Percentiles rank a stretch among this genome's conserved stretches.
phyloP scores from a whole-genome alignment of 139 green algal species.

The Monoraphidium neglectum region DNA sequence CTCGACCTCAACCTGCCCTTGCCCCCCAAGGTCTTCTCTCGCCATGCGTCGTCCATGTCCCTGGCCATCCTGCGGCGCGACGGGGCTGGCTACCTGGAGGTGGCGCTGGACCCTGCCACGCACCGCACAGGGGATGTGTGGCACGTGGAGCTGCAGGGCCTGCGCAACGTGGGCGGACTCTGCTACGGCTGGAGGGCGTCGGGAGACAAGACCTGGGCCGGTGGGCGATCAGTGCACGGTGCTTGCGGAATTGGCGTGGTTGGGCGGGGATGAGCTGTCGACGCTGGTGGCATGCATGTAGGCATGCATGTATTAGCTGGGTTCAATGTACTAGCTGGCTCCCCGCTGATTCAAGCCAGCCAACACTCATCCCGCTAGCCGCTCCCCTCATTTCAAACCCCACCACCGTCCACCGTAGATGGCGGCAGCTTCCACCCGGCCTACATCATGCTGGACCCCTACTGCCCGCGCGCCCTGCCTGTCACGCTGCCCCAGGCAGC shows the following conservation, averaged over 20 bases:
- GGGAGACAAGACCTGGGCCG: conserved; percentile 55
- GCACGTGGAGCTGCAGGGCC: conserved; percentile 35
- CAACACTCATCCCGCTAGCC: too few species aligned
- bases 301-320: too few species aligned
- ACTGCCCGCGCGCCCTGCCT: conserved; percentile 36
- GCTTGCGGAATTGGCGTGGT: too few species aligned
- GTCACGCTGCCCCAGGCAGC: conserved; percentile 46
- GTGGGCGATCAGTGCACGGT: too few species aligned
- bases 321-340: too few species aligned
- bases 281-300: too few species aligned
- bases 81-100: conserved; percentile 40
- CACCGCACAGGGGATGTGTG: conserved; percentile 54
- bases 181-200: conserved; percentile 68
- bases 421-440: conserved; percentile 26
- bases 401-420: background rate
- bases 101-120: conserved; percentile 59
- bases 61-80: conserved; percentile 50
- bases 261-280: too few species aligned
- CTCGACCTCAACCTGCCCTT: too few species aligned
- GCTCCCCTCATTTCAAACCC: background rate
- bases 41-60: conserved; percentile 52
- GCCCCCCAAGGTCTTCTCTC: conserved; percentile 53
- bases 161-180: conserved; percentile 47
- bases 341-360: too few species aligned
- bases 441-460: conserved; percentile 64